Conservation (phyloP, 169 alveolate species). For the Babesia divergens region DNA sequence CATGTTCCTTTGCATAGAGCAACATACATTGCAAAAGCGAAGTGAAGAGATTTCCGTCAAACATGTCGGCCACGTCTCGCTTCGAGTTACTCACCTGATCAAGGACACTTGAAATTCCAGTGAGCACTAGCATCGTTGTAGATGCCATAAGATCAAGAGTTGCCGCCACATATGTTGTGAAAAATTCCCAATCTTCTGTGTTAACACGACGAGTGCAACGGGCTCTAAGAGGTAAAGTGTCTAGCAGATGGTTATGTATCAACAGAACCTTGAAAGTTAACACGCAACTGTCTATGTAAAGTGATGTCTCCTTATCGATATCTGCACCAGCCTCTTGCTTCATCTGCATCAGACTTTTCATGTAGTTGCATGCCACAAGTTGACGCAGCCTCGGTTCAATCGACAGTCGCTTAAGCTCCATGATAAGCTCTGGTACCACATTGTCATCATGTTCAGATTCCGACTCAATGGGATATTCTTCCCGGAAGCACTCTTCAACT, state of each 20-base stretch:
- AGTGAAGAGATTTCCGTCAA: conserved; percentile 59
- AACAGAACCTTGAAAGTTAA: conserved; percentile 52
- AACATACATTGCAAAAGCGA: conserved; percentile 35
- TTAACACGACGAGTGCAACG: conserved; percentile 47
- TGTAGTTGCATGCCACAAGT: conserved; percentile 42
- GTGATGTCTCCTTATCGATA: conserved; percentile 30
- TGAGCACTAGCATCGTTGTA: conserved; percentile 17
- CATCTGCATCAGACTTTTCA: conserved; percentile 28
- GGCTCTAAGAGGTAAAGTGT: conserved; percentile 14
- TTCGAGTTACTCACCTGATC: conserved; percentile 2
- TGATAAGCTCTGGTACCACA: not conserved
- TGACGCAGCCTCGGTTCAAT: conserved; percentile 23
- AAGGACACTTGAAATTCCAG: not conserved
- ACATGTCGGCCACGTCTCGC: conserved; percentile 39
- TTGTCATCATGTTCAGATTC: not conserved
- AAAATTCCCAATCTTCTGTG: conserved; percentile 42
- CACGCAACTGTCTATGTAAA: conserved; percentile 24
- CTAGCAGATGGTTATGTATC: conserved; percentile 48
- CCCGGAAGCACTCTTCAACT: not conserved
- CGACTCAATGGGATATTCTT: not conserved
- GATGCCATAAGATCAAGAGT: conserved; percentile 49
- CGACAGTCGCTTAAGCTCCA: conserved; percentile 3
- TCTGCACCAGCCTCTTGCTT: conserved; percentile 13
- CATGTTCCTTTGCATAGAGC: conserved; percentile 25
- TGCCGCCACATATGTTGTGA: conserved; percentile 35